These are phyloP conservation scores for Plasmopara halstedii DNA, from an alignment of 352 stramenopile genomes.

Conservation along the genomic window DNA sequence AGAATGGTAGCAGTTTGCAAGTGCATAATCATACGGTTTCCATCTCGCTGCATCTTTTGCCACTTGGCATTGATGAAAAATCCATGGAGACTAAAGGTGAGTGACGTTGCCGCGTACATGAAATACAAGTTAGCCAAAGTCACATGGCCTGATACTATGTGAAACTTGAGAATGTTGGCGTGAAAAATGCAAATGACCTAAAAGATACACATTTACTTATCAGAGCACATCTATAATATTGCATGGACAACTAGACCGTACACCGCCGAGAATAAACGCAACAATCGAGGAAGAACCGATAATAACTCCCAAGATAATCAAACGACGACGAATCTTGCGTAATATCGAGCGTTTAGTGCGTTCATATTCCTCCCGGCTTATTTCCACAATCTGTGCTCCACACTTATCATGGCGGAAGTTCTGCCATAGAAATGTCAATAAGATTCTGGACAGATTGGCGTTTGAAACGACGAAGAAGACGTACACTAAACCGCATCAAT, in stretches of 20 bases:
- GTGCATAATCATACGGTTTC: constrained; percentile 63
- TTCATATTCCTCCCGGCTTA: constrained; percentile 65
- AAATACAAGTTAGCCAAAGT: constrained; percentile 59
- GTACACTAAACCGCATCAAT: constrained; percentile 53
- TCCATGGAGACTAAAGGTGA: constrained; percentile 51
- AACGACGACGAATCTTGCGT: constrained; percentile 60
- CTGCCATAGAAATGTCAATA: constrained; percentile 8
- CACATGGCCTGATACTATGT: constrained; percentile 20
- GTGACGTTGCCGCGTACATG: constrained; percentile 36
- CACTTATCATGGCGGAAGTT: constrained; percentile 65
- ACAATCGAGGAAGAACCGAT: constrained; percentile 39
- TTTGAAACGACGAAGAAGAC: not conserved
- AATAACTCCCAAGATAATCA: constrained; percentile 49
- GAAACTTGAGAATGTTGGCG: constrained; percentile 42
- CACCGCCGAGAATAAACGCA: constrained; percentile 40
- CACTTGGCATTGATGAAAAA: constrained; percentile 67
- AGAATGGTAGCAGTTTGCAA: constrained; percentile 55
- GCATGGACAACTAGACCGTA: constrained; percentile 12
- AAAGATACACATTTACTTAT: not conserved
- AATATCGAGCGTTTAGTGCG: constrained; percentile 65
- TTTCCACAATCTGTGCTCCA: constrained; percentile 54
- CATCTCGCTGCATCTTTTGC: constrained; percentile 45
- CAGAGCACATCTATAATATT: not conserved
- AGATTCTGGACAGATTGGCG: not conserved
- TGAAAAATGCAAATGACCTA: constrained; percentile 50